Base-by-base conservation (phyloP, 495 filamentous ascomycete genomes). In the Daldinia childiae region DNA sequence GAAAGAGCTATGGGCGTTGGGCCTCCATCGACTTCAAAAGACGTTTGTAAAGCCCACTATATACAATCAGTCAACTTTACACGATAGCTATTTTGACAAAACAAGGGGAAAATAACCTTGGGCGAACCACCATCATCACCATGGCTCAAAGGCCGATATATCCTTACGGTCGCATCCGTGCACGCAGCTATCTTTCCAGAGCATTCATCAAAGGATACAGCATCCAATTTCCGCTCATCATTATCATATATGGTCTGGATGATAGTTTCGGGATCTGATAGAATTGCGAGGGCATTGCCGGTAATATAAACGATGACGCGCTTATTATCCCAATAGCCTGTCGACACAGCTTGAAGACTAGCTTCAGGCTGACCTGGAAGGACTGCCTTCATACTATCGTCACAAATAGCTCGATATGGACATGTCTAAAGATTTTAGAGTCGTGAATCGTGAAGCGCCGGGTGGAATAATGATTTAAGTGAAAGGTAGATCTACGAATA, bases 241-340 rank as follows among this genome's bases (percentile, higher is more conserved):
- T 95, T 90, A 76, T 94, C 87, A 82, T 97, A 97, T 65, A 94
- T 92, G 0, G 95, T 98, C 81, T 98, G 95, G 34, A 97, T 83
- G 72, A 97, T 86, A 61, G 87, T 84, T 75, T 92, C 84, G 66
- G 92, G 87, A 58, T 87, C 88, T 79, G 86, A 85, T 75, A 98
- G 90, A 75, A 98, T 90, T 54, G 94, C 87, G 66, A 98, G 86
- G 65, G 93, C 91, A 79, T 90, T 91, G 68, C 95, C 94, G 65
- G 92, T 94, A 64, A 98, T 91, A 79, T 98, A 99, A 66, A 97
- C 95, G 78, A 95, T 90, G 69, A 97, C 84, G 62, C 92, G 91
- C 72, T 87, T 85, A 69, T 87, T 87, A 74, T 92, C 86, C 94
- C 94, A 98, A 79, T 86, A 87, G 77, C 90, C 93, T 51, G 92